phyloP scores from a whole-genome alignment of 768 basidiomycete species.

The Boletus subparvulus region DNA sequence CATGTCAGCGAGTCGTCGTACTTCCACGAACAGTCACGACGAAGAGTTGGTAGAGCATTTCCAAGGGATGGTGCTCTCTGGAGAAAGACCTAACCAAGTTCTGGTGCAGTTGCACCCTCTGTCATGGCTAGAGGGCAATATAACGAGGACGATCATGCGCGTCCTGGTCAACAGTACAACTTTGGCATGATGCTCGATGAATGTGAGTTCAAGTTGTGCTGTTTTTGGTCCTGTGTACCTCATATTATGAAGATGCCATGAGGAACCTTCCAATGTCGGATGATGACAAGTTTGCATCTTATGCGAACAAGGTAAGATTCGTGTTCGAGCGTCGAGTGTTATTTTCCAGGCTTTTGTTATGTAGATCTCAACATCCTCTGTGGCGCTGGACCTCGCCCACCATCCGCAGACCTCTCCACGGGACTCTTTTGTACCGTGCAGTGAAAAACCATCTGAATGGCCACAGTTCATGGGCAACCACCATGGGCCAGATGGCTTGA shows the following conservation, averaged over 20 bases:
- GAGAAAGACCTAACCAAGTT: constrained; percentile 60
- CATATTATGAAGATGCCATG: constrained; percentile 67
- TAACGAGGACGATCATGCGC: constrained; percentile 56
- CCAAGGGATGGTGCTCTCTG: constrained; percentile 66
- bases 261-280: constrained; percentile 83
- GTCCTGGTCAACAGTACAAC: constrained; percentile 66
- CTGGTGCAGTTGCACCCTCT: constrained; percentile 51
- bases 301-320: constrained; percentile 58
- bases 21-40: constrained; percentile 84
- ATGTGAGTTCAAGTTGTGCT: constrained; percentile 50
- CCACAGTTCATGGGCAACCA: constrained; percentile 75
- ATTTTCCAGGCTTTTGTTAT: constrained; percentile 2
- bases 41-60: constrained; percentile 78
- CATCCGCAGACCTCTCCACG: constrained; percentile 79
- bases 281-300: constrained; percentile 80
- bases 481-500: constrained; percentile 59
- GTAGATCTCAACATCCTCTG: constrained; percentile 88
- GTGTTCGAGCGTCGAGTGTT: neutral
- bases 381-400: constrained; percentile 90
- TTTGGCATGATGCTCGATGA: constrained; percentile 91
- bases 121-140: constrained; percentile 55
- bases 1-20: constrained; percentile 89
- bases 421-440: constrained; percentile 53
- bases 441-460: constrained; percentile 88
- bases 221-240: constrained; percentile 13